Conservation (phyloP, 768 basidiomycete species). For the Suillus cothurnatus region DNA sequence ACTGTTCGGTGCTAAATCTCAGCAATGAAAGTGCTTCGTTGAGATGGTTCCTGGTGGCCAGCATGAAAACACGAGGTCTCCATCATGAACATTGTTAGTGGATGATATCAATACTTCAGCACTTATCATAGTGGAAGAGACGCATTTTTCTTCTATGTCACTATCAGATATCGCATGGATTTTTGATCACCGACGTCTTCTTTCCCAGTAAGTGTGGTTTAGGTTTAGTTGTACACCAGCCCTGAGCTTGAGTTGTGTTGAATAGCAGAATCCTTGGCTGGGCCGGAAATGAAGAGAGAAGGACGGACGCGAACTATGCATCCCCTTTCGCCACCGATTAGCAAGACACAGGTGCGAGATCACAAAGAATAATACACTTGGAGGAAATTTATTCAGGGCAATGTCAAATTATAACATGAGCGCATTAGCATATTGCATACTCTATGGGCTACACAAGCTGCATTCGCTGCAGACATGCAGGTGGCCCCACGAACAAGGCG, state of each 20-base stretch:
- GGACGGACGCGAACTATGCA: not conserved
- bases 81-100: not conserved
- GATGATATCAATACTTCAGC: not conserved
- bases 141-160: not conserved
- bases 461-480: not conserved
- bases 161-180: not conserved
- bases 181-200: not conserved
- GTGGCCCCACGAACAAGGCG: not conserved
- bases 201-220: not conserved
- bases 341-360: not conserved
- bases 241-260: not conserved
- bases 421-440: not conserved
- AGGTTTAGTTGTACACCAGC: not conserved
- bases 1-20: not conserved
- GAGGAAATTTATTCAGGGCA: not conserved
- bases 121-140: not conserved
- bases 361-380: not conserved
- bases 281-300: not conserved
- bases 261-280: not conserved
- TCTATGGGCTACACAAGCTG: not conserved
- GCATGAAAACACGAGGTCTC: conserved; percentile 1
- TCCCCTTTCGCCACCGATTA: not conserved
- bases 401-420: not conserved
- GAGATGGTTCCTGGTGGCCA: conserved; percentile 5
- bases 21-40: not conserved